phyloP scores from a whole-genome alignment of 2,329 filamentous ascomycete genomes.

The Sporothrix pseudoabietina region DNA sequence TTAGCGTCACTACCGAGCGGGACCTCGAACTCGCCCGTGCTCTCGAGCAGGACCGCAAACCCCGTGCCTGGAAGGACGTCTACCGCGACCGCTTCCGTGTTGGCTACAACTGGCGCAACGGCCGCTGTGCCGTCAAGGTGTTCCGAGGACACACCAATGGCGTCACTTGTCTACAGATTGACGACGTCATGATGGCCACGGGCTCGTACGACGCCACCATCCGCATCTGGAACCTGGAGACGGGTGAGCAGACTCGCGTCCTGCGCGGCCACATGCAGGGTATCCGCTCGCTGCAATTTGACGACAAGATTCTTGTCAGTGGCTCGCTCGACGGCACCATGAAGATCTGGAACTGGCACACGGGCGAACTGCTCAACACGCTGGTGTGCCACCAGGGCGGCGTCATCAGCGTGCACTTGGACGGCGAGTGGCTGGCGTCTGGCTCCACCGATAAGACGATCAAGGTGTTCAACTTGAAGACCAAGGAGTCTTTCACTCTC shows the following conservation, averaged over 20 bases:
- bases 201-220: constrained; percentile 94
- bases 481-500: constrained; percentile 76
- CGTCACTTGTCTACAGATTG: constrained; percentile 68
- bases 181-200: constrained; percentile 83
- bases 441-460: constrained; percentile 88
- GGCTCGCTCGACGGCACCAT: constrained; percentile 86
- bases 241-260: constrained; percentile 81
- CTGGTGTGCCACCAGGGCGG: constrained; percentile 78
- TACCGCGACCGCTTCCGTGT: constrained; percentile 94
- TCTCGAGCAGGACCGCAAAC: constrained; percentile 48
- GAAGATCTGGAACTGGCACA: constrained; percentile 96
- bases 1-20: constrained; percentile 22
- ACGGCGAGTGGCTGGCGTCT: constrained; percentile 79
- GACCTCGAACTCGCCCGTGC: constrained; percentile 32
- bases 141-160: constrained; percentile 88
- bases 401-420: constrained; percentile 86
- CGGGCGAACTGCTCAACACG: constrained; percentile 80
- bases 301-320: constrained; percentile 83
- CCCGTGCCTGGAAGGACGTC: constrained; percentile 90
- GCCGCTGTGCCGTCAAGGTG: constrained; percentile 78
- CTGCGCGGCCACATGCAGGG: constrained; percentile 79
- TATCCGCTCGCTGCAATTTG: constrained; percentile 88
- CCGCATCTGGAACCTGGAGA: constrained; percentile 95
- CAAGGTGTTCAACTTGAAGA: constrained; percentile 89
- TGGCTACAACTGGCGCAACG: constrained; percentile 96